These are phyloP conservation scores for Rosa chinensis DNA, from an alignment of 306 rosid genomes.

Conservation along the genomic window DNA sequence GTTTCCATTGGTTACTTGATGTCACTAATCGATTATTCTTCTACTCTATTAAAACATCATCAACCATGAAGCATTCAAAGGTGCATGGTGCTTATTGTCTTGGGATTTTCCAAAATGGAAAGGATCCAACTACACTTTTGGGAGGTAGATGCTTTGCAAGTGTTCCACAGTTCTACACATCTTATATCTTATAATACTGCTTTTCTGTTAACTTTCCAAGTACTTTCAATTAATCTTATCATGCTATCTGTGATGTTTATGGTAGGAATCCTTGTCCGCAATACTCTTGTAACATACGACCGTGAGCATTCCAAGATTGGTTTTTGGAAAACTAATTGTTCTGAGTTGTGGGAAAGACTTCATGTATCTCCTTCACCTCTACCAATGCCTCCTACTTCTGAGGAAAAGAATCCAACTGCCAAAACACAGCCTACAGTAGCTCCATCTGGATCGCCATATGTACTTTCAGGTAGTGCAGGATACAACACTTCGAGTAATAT, in stretches of 20 bases:
- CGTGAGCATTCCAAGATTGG: constrained; percentile 79
- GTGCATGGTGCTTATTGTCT: constrained; percentile 88
- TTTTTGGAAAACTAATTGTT: constrained; percentile 98
- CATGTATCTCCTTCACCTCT: constrained; percentile 53
- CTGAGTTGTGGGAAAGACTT: constrained; percentile 86
- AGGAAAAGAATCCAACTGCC: constrained; percentile 32
- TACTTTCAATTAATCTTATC: constrained; percentile 9
- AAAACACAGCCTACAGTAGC: constrained; percentile 49
- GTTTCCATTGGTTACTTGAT: constrained; percentile 26
- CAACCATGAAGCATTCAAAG: constrained; percentile 77
- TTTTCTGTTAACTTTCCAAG: constrained; percentile 16
- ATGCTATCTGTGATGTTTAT: constrained; percentile 20
- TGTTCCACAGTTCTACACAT: neutral
- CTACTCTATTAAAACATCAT: constrained; percentile 27
- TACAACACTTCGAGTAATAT: constrained; percentile 21
- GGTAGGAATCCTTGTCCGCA: constrained; percentile 85
- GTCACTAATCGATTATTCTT: constrained; percentile 23
- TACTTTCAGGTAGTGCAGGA: constrained; percentile 49
- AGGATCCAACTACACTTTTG: constrained; percentile 90
- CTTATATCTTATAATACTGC: constrained; percentile 11
- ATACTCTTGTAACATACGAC: constrained; percentile 87
- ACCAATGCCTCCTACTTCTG: constrained; percentile 46
- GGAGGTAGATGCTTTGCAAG: constrained; percentile 62
- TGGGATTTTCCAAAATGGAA: constrained; percentile 80
- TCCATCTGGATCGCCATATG: constrained; percentile 55